phyloP scores from a whole-genome alignment of 805 yeast genomes.

The Clavispora asparagi region DNA sequence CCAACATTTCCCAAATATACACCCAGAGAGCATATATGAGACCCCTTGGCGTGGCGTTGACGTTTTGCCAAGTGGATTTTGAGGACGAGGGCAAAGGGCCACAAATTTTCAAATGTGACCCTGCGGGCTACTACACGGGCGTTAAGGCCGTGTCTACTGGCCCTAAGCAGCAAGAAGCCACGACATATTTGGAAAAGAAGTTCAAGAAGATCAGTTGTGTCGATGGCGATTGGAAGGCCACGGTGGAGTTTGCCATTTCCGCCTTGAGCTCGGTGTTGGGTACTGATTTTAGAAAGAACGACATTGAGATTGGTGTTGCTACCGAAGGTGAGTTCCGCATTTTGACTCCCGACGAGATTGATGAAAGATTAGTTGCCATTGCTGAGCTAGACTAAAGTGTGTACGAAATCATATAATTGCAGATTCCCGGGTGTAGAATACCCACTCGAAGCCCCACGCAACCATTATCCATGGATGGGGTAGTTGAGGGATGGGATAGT shows the following conservation, averaged over 20 bases:
- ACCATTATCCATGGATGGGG: no score
- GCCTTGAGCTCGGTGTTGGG: conserved; percentile 83
- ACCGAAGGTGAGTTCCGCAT: conserved; percentile 64
- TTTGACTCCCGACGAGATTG: conserved; percentile 82
- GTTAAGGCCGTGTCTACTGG: conserved; percentile 93
- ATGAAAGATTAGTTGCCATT: conserved; percentile 86
- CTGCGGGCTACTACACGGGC: conserved; percentile 93
- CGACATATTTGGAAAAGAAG: conserved; percentile 83
- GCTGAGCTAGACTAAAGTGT: conserved; percentile 82
- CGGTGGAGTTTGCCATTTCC: conserved; percentile 84
- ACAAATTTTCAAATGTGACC: conserved; percentile 86
- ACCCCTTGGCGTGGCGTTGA: conserved; percentile 91
- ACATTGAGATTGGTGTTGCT: conserved; percentile 90
- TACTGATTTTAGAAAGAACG: conserved; percentile 90
- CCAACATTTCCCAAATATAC: conserved; percentile 89
- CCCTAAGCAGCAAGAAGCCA: conserved; percentile 95
- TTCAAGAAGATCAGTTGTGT: conserved; percentile 65
- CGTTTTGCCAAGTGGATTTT: conserved; percentile 65
- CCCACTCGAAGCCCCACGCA: no score
- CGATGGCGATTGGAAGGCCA: conserved; percentile 80
- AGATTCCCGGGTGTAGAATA: neutral
- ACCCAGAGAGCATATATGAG: conserved; percentile 99
- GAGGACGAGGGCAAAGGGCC: conserved; percentile 89
- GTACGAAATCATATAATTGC: neutral
- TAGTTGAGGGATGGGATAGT: no score